A percentile compares a stretch with the other conserved stretches of the same genome.
phyloP scores from a whole-genome alignment of 768 basidiomycete genomes.

The Serendipita sp. region DNA sequence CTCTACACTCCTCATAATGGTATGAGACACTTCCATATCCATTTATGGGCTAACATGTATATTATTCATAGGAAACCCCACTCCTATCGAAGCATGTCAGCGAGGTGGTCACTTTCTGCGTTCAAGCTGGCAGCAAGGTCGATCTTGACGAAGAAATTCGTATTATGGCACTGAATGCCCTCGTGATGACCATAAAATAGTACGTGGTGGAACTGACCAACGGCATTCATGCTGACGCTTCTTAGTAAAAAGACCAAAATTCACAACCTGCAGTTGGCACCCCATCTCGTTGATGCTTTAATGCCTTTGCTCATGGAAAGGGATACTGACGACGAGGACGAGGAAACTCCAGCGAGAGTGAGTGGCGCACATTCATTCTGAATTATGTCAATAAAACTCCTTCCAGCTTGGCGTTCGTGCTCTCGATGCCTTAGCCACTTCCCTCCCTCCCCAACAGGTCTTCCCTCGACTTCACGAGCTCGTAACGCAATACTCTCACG shows the following conservation, averaged over 20 bases:
- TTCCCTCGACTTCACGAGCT: conserved; percentile 80
- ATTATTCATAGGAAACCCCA: conserved; percentile 62
- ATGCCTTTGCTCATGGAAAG: conserved; percentile 90
- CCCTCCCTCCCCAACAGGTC: conserved; percentile 85
- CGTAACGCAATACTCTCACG: conserved; percentile 73
- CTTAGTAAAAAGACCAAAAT: conserved; percentile 90
- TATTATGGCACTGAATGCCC: conserved; percentile 77
- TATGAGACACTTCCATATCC: conserved; percentile 21
- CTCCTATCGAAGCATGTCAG: conserved; percentile 77
- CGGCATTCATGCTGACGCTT: conserved; percentile 8
- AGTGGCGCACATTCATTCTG: conserved; percentile 17
- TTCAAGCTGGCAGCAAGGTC: conserved; percentile 66
- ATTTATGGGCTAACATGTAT: neutral
- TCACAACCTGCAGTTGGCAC: conserved; percentile 69
- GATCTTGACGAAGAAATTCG: conserved; percentile 64
- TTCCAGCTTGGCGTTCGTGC: conserved; percentile 79
- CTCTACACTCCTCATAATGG: conserved; percentile 87
- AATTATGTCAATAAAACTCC: neutral
- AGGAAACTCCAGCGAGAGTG: conserved; percentile 83
- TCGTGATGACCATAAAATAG: conserved; percentile 98
- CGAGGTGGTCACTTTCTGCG: conserved; percentile 75
- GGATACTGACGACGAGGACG: conserved; percentile 85
- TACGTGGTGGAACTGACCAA: conserved; percentile 20
- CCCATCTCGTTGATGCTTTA: conserved; percentile 73
- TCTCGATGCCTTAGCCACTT: conserved; percentile 82